These are phyloP conservation scores for Globisporangium parvum DNA, from an alignment of 352 stramenopile species.

Conservation along the genomic window DNA sequence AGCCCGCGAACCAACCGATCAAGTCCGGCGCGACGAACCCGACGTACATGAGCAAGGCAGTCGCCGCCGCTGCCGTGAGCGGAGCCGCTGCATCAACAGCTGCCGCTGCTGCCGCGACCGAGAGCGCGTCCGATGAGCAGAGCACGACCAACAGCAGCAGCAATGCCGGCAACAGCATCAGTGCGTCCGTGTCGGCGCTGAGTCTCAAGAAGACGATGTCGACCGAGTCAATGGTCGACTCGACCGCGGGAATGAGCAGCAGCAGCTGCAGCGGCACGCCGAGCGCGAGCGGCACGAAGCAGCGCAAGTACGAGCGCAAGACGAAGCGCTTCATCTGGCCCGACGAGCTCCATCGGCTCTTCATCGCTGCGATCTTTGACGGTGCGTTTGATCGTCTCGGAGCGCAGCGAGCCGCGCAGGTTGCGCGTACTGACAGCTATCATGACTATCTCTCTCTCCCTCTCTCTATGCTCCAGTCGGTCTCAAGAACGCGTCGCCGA, in stretches of 20 bases:
- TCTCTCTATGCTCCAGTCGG: conserved; percentile 36
- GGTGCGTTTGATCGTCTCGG: conserved; percentile 29
- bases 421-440: conserved; percentile 5
- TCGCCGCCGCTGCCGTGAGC: background rate
- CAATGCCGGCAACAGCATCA: background rate
- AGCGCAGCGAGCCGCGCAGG: too few species aligned
- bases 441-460: too few species aligned
- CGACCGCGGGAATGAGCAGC: conserved; percentile 5
- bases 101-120: background rate
- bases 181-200: background rate
- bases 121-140: background rate
- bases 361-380: conserved; percentile 86
- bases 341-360: conserved; percentile 83
- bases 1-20: conserved; percentile 16
- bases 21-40: conserved; percentile 1
- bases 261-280: conserved; percentile 19
- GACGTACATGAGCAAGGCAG: conserved; percentile 12
- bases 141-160: conserved; percentile 2
- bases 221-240: conserved; percentile 16
- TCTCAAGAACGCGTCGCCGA: conserved; percentile 84
- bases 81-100: background rate
- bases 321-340: conserved; percentile 87
- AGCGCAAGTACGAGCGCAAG: conserved; percentile 88
- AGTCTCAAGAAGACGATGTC: conserved; percentile 16
- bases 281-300: conserved; percentile 11